Base-by-base conservation (phyloP, 495 filamentous ascomycete species). In the Trichoderma orchidacearum region DNA sequence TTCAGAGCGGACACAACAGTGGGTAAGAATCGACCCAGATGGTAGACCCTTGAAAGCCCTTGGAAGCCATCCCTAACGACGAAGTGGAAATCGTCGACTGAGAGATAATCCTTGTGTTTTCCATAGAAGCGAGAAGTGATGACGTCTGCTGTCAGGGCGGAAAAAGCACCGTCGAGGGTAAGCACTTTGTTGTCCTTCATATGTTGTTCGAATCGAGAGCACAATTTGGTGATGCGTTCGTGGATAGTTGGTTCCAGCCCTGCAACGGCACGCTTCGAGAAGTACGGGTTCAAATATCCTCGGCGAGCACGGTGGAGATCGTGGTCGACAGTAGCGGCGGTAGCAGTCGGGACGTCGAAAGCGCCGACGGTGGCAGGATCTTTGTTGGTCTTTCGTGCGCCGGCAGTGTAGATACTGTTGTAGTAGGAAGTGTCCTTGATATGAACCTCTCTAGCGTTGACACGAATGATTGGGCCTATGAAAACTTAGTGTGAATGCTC, bases 401-500 rank as follows among this genome's bases (percentile, higher is more conserved):
- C 62, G 3, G 67, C 57, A 35, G 50, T 58, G 62, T 80, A 83
- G 9, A 84, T 41, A 30, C 70, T 64, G 53, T 80, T 69, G 56
- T 73, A 78, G 61, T 69, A 83, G 8, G 77, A 69, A 0, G 76
- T 73, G 62, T 83, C 78, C 30, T 70, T 63, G 57, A 83, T 69
- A 57, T 80, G 78, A 0, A 85, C 35, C 55, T 84, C 80, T 51
- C 72, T 60, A 0, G 83, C 80, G 45, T 66, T 78, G 64, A 85
- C 81, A 15, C 81, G 71, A 6, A 84, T 67, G 52, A 85, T 82
- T 15, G 81, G 80, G 2, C 81, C 80, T 63, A n/a, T 25, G 53
- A 1, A 12, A 9, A 27, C n/a, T 51, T 17, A 54, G 25, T 13
- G n/a, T 13, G 11, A 25, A 8, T 30, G 23, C 27, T 25, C 5